These are phyloP conservation scores for Bolboschoenoplectus hybrid DNA, from an alignment of 202 grass and related monocot species.

Conservation along the genomic window DNA sequence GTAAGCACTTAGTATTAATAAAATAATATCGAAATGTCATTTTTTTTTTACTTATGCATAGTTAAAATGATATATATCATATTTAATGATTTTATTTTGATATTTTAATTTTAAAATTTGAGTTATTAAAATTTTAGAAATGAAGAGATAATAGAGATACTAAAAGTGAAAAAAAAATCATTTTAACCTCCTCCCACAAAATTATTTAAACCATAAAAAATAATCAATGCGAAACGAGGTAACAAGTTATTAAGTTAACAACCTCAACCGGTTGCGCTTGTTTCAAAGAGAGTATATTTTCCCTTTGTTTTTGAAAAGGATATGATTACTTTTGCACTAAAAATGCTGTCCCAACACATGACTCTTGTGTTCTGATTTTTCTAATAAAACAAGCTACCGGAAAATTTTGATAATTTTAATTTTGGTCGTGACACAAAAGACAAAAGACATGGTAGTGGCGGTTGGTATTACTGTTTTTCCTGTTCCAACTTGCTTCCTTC, in stretches of 20 bases:
- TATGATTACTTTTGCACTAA: neutral
- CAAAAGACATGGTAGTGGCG: neutral
- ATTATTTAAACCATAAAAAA: neutral
- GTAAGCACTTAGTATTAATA: too few species aligned
- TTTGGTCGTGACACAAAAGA: neutral
- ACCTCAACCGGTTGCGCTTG: neutral
- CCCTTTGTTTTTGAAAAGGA: constrained; percentile 7
- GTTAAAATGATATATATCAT: too few species aligned
- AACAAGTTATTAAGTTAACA: neutral
- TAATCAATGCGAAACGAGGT: neutral
- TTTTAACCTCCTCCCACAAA: too few species aligned
- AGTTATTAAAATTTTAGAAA: too few species aligned
- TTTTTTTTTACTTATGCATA: too few species aligned
- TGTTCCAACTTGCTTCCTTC: neutral
- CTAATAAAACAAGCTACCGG: neutral
- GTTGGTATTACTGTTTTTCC: neutral
- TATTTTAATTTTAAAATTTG: too few species aligned
- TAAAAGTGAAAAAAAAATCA: too few species aligned
- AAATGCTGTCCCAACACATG: neutral
- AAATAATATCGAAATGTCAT: too few species aligned
- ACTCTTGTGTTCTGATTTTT: neutral
- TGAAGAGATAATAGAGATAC: too few species aligned
- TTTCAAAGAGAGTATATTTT: neutral
- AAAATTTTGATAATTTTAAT: neutral
- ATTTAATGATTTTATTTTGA: too few species aligned